These are phyloP conservation scores for Alternaria gaisen DNA, from an alignment of 2,329 filamentous ascomycete genomes.

Conservation along the genomic window DNA sequence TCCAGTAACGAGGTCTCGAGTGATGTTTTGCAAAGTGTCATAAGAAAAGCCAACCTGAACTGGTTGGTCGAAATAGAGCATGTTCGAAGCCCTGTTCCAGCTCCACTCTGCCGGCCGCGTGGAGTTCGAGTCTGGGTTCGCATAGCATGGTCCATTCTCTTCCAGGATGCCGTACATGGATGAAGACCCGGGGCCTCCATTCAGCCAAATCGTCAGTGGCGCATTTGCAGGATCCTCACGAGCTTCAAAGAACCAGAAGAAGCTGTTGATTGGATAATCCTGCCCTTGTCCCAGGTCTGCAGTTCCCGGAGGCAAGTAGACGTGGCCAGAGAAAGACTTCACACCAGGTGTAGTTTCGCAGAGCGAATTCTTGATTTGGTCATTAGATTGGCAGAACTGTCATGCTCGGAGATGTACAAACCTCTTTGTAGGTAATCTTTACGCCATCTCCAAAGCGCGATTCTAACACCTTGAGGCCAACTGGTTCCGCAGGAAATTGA, in stretches of 20 bases:
- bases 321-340: conserved; percentile 63
- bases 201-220: conserved; percentile 66
- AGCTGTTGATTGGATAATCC: conserved; percentile 32
- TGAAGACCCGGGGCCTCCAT: conserved; percentile 30
- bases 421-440: conserved; percentile 38
- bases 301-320: conserved; percentile 37
- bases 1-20: conserved; percentile 26
- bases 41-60: conserved; percentile 66
- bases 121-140: conserved; percentile 37
- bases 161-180: conserved; percentile 59
- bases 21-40: conserved; percentile 31
- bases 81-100: conserved; percentile 44
- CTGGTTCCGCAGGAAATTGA: conserved; percentile 24
- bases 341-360: conserved; percentile 63
- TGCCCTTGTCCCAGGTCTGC: conserved; percentile 30
- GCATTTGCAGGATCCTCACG: conserved; percentile 59
- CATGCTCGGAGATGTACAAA: neutral
- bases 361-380: conserved; percentile 50
- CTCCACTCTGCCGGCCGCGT: conserved; percentile 23
- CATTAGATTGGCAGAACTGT: neutral
- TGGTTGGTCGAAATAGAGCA: conserved; percentile 72
- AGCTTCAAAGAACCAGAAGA: conserved; percentile 63
- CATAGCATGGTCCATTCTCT: conserved; percentile 60
- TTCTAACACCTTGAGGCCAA: conserved; percentile 24
- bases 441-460: conserved; percentile 35